Evolutionary conservation across 2,329 filamentous ascomycete genomes (phyloP).

Genomic region (Fusarium subtropicale): DNA sequence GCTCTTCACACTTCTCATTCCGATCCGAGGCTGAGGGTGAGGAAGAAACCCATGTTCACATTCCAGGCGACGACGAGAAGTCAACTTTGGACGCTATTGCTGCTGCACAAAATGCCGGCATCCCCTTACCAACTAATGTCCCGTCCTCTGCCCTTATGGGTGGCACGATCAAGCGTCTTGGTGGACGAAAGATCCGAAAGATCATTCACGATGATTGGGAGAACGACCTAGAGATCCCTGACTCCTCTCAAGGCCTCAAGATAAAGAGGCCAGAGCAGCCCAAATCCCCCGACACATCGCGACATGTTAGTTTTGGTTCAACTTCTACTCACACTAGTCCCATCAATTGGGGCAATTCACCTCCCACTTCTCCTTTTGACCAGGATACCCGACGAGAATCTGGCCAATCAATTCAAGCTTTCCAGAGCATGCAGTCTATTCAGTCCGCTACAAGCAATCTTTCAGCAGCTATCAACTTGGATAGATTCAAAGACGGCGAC

Average conservation of each 20-base stretch:
- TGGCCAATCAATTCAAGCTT: conserved; percentile 25
- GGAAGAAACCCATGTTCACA: conserved; percentile 87
- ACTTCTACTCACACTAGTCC: conserved; percentile 62
- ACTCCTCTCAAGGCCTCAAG: conserved; percentile 67
- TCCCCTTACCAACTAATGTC: conserved; percentile 88
- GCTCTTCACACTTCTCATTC: conserved; percentile 84
- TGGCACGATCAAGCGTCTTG: conserved; percentile 91
- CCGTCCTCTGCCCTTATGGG: conserved; percentile 90
- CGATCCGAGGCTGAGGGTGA: conserved; percentile 87
- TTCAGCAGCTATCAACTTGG: conserved; percentile 66
- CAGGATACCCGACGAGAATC: conserved; percentile 50
- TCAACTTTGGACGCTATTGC: conserved; percentile 88
- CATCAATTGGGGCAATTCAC: conserved; percentile 53
- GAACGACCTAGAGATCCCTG: conserved; percentile 79
- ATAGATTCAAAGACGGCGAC: conserved; percentile 73
- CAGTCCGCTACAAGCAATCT: conserved; percentile 53
- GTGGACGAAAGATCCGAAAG: conserved; percentile 77
- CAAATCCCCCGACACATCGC: conserved; percentile 74
- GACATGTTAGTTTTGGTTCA: conserved; percentile 72
- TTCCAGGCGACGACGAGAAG: conserved; percentile 86
- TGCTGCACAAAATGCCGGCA: conserved; percentile 87
- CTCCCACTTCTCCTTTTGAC: conserved; percentile 32
- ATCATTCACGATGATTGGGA: conserved; percentile 84
- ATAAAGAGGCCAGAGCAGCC: conserved; percentile 72
- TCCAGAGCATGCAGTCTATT: conserved; percentile 32